Base-by-base conservation (phyloP, 805 yeast genomes). In the Schizosaccharomyces osmophilus region DNA sequence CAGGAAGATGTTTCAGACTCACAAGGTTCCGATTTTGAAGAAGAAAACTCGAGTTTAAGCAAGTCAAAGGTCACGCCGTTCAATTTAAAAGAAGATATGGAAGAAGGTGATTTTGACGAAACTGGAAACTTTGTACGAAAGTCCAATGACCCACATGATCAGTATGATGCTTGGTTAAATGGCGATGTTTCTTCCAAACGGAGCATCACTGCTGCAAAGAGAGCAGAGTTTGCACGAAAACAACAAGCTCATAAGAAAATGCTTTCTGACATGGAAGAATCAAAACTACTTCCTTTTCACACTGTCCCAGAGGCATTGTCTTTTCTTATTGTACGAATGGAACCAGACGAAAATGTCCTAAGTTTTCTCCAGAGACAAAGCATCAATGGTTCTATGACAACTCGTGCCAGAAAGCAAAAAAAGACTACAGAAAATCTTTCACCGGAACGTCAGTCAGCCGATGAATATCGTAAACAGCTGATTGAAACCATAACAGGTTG, bases 1-100 rank as follows among this genome's bases (percentile, higher is more conserved):
- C 39, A 32, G 62, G 64, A 45, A 29, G 31, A 19, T 62, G 19
- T 29, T 8, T 9, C 31, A 17, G 58, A 59, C 8, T 66, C 64
- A n/a, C 61, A 64, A 13, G 67, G 60, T 6, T 60, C 54, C 9
- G 65, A 36, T 13, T 42, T 45, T 15, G 67, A 65, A 42, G 64
- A 62, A 36, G 66, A 64, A 51, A 4, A 42, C 59, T 11, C 64
- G 66, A 22, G 32, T 64, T 13, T 51, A 61, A 63, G 63, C 59
- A 68, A 67, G 51, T 73, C 82, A 0, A 77, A 77, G 63, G 63
- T 85, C 2, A 89, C 84, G 63, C 78, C 85, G 0, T 85, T 85
- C 70, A 77, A 79, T 67, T 69, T 85, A 55, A 69, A 75, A 29
- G 73, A 78, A 22, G 90, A 85, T 65, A 69, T 73, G 55, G 76